Evolutionary conservation across 805 yeast genomes (phyloP).

Genomic region (Yamadazyma tumulicola): DNA sequence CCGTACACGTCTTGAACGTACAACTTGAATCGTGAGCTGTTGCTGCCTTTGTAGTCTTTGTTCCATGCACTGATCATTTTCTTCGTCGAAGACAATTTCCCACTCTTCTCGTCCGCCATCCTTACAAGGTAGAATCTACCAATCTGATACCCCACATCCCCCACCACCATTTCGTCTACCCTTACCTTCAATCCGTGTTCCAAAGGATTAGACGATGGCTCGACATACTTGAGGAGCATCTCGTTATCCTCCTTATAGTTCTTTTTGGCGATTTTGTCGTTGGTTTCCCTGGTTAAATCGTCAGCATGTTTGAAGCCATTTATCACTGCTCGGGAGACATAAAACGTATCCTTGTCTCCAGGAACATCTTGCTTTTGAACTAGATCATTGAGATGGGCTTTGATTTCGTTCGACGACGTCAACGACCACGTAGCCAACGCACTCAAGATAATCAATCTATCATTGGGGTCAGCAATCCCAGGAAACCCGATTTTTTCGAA

Average conservation of each 20-base stretch:
- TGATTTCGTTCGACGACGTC: slow-evolving; percentile 27
- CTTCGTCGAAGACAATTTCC: slow-evolving; percentile 34
- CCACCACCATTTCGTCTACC: slow-evolving; percentile 32
- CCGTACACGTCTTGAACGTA: slow-evolving; percentile 40
- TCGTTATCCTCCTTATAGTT: slow-evolving; percentile 18
- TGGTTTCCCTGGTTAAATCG: slow-evolving; percentile 29
- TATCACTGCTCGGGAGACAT: slow-evolving; percentile 33
- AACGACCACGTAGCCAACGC: slow-evolving; percentile 36
- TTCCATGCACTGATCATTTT: slow-evolving; percentile 27
- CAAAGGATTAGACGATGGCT: slow-evolving; percentile 37
- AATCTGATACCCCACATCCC: slow-evolving; percentile 37
- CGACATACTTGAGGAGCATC: slow-evolving; percentile 25
- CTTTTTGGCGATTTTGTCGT: slow-evolving; percentile 26
- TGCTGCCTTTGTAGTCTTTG: slow-evolving; percentile 1
- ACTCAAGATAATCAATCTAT: slow-evolving; percentile 36
- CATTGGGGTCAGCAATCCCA: slow-evolving; percentile 28
- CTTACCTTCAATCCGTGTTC: slow-evolving; percentile 30
- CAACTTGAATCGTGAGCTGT: slow-evolving; percentile 30
- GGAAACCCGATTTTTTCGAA: slow-evolving; percentile 32
- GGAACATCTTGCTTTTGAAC: slow-evolving; percentile 31
- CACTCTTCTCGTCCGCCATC: slow-evolving; percentile 31
- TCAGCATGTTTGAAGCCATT: slow-evolving; percentile 31
- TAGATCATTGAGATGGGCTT: slow-evolving; percentile 19
- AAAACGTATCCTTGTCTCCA: slow-evolving; percentile 36
- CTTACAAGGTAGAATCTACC: slow-evolving; percentile 39